Evolutionary conservation across 1,284 basidiomycete genomes (phyloP).

Genomic region (Termitomyces sp.): DNA sequence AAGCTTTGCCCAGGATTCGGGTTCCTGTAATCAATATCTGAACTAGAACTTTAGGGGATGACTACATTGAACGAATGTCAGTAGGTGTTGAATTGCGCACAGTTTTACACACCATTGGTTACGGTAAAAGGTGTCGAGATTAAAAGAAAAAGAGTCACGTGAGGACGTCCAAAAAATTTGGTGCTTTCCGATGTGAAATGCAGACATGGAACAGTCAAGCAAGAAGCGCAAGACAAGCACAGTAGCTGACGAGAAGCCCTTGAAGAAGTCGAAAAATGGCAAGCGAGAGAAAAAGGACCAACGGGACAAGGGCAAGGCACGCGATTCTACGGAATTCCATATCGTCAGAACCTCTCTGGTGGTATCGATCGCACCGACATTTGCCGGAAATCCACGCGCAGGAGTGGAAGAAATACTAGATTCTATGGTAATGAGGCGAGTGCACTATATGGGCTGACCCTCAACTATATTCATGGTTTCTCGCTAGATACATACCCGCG

Average conservation of each 20-base stretch:
- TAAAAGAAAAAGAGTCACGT: constrained; percentile 7
- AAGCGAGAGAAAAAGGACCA: constrained; percentile 21
- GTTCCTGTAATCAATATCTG: constrained; percentile 81
- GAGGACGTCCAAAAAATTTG: constrained; percentile 12
- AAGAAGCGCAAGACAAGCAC: constrained; percentile 49
- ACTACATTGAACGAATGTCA: constrained; percentile 34
- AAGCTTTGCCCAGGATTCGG: constrained; percentile 88
- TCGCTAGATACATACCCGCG: constrained; percentile 79
- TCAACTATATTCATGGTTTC: background rate
- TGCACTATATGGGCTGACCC: constrained; percentile 7
- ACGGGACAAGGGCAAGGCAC: constrained; percentile 32
- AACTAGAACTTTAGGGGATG: constrained; percentile 71
- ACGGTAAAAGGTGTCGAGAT: too few relatives aligned
- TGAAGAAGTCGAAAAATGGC: constrained; percentile 29
- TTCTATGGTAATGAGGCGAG: constrained; percentile 90
- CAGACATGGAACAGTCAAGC: constrained; percentile 24
- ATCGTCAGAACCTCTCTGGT: constrained; percentile 61
- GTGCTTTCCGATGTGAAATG: constrained; percentile 18
- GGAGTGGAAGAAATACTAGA: constrained; percentile 89
- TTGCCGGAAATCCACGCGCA: constrained; percentile 59
- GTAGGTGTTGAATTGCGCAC: background rate
- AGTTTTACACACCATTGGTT: constrained; percentile 16
- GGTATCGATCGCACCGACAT: constrained; percentile 81
- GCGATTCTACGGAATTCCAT: constrained; percentile 54
- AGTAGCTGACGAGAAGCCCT: constrained; percentile 21